Conservation (phyloP, 768 basidiomycete species). For the Phaffia australis region DNA sequence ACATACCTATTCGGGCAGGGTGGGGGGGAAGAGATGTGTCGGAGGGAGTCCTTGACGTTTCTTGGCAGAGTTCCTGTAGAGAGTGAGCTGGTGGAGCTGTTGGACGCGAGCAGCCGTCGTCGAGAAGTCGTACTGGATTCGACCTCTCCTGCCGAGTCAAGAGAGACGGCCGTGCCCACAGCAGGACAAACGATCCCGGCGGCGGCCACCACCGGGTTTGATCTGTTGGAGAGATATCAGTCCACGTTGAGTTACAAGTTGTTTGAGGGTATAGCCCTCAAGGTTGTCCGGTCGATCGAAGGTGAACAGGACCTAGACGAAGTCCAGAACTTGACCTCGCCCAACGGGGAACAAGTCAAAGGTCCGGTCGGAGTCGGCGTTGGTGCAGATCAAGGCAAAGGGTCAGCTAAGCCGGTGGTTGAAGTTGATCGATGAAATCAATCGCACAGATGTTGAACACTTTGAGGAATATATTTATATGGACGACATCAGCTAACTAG, state of each 20-base stretch:
- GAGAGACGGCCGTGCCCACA: slow-evolving; percentile 23
- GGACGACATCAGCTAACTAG: too few species aligned
- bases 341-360: too few species aligned
- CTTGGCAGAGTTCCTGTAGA: slow-evolving; percentile 88
- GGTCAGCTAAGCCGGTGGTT: too few species aligned
- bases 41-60: slow-evolving; percentile 59
- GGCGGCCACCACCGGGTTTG: slow-evolving; percentile 17
- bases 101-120: slow-evolving; percentile 54
- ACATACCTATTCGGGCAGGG: too few species aligned
- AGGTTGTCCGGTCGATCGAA: slow-evolving; percentile 37
- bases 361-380: too few species aligned
- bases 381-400: too few species aligned
- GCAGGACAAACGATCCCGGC: background rate
- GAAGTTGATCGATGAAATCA: too few species aligned
- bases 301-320: background rate
- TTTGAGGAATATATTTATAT: too few species aligned
- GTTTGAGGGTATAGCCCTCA: slow-evolving; percentile 52
- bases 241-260: slow-evolving; percentile 58
- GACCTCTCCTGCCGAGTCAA: slow-evolving; percentile 28
- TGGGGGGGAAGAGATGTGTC: too few species aligned
- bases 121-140: slow-evolving; percentile 21
- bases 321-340: too few species aligned
- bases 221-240: slow-evolving; percentile 49
- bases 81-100: slow-evolving; percentile 70
- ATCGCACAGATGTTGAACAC: too few species aligned